Conservation (phyloP, 1,284 basidiomycete species). For the Gomphus sp. region DNA sequence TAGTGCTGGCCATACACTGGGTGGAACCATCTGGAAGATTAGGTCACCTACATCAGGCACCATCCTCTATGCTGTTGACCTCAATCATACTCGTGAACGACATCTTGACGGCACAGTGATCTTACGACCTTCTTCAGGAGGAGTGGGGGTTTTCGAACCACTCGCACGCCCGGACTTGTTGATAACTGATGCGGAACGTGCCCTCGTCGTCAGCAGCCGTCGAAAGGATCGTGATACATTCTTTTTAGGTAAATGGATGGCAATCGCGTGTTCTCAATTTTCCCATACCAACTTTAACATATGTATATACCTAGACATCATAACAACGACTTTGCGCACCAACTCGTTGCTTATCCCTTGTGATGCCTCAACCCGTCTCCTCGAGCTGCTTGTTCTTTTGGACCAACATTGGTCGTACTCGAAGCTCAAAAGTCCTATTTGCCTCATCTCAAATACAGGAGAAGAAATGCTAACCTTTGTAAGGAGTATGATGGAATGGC, state of each 20-base stretch:
- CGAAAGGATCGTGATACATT: conserved; percentile 88
- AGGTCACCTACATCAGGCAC: conserved; percentile 95
- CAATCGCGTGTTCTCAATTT: not conserved
- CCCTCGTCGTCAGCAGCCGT: conserved; percentile 74
- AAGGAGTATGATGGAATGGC: conserved; percentile 98
- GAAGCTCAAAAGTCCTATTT: conserved; percentile 76
- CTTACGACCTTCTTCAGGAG: conserved; percentile 50
- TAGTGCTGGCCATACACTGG: conserved; percentile 91
- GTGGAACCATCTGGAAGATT: conserved; percentile 98
- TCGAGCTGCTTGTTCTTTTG: conserved; percentile 90
- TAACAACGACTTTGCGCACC: conserved; percentile 74
- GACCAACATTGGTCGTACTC: conserved; percentile 97
- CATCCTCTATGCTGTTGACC: conserved; percentile 89
- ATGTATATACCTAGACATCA: conserved; percentile 51
- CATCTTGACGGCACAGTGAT: conserved; percentile 94
- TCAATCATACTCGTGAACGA: conserved; percentile 96
- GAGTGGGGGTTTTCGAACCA: conserved; percentile 74
- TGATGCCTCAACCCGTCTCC: conserved; percentile 87
- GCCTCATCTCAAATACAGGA: conserved; percentile 83
- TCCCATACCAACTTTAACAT: conserved; percentile 8
- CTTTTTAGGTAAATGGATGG: conserved; percentile 57
- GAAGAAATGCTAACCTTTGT: conserved; percentile 94
- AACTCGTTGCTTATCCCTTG: conserved; percentile 86
- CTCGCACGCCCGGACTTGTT: conserved; percentile 85
- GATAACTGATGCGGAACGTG: conserved; percentile 88